phyloP scores from a whole-genome alignment of 768 basidiomycete genomes.

The Collybia sp. region DNA sequence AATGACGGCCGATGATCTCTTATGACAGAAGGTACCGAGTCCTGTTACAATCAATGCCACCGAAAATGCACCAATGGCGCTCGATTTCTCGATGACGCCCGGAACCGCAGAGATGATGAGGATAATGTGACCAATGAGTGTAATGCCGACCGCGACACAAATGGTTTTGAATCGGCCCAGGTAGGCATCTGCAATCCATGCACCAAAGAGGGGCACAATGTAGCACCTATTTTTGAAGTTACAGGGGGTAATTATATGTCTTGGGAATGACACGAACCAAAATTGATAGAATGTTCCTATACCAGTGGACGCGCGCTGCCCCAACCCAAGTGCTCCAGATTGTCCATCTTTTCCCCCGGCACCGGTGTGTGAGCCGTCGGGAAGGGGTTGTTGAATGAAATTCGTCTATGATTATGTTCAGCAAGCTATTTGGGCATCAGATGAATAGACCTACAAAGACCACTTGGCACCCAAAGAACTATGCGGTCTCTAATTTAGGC shows the following conservation, averaged over 20 bases:
- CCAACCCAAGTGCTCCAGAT: slow-evolving; percentile 63
- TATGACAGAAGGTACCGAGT: slow-evolving; percentile 21
- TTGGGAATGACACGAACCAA: slow-evolving; percentile 37
- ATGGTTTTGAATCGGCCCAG: slow-evolving; percentile 76
- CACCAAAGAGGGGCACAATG: slow-evolving; percentile 62
- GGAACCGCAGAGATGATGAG: slow-evolving; percentile 63
- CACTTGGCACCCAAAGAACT: slow-evolving; percentile 44
- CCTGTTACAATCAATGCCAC: slow-evolving; percentile 62
- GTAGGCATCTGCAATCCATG: slow-evolving; percentile 68
- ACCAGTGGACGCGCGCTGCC: slow-evolving; percentile 71
- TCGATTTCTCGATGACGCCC: slow-evolving; percentile 51
- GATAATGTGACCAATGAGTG: slow-evolving; percentile 60
- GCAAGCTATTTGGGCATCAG: background rate
- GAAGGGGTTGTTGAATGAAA: slow-evolving; percentile 71
- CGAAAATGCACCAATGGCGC: slow-evolving; percentile 47
- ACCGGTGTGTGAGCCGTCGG: slow-evolving; percentile 60
- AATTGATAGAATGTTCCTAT: slow-evolving; percentile 68
- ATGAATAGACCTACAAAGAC: slow-evolving; percentile 35
- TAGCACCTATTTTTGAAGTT: slow-evolving; percentile 42
- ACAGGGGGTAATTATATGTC: no score
- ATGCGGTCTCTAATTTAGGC: background rate
- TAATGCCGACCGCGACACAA: slow-evolving; percentile 51
- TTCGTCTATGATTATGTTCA: slow-evolving; percentile 44
- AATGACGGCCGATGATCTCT: background rate
- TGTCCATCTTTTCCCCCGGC: slow-evolving; percentile 49